Evolutionary conservation across 352 stramenopile genomes (phyloP).

Genomic region (Phytophthora ohioensis): DNA sequence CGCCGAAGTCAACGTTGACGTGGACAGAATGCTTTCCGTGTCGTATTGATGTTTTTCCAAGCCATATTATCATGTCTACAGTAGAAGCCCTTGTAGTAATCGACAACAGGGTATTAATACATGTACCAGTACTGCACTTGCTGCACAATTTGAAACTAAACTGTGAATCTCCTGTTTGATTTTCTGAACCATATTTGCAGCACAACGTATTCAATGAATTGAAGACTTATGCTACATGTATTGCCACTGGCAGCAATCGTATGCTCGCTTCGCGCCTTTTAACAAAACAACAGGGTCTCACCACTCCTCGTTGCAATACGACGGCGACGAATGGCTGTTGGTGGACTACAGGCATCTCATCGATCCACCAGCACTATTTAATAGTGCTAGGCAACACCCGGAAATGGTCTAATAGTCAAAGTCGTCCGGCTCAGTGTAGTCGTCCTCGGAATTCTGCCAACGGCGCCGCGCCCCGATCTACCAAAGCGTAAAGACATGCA

Average conservation of each 20-base stretch:
- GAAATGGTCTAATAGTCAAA: constrained; percentile 36
- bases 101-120: too few relatives aligned
- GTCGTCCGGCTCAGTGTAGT: constrained; percentile 41
- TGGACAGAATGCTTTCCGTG: constrained; percentile 2
- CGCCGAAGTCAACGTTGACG: neutral
- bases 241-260: too few relatives aligned
- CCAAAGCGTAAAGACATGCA: constrained; percentile 22
- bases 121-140: neutral
- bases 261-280: neutral
- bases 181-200: too few relatives aligned
- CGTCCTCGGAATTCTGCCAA: constrained; percentile 30
- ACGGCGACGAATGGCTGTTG: neutral
- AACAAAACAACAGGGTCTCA: neutral
- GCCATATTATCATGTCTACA: too few relatives aligned
- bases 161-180: neutral
- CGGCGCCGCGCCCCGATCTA: constrained; percentile 39
- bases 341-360: neutral
- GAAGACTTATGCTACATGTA: too few relatives aligned
- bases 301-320: neutral
- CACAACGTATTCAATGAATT: too few relatives aligned
- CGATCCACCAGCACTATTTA: too few relatives aligned
- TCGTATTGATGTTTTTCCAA: neutral
- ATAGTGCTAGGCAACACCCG: neutral
- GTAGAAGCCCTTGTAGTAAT: too few relatives aligned
- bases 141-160: neutral